phyloP scores from a whole-genome alignment of 2,329 filamentous ascomycete genomes.

The Coniochaeta hoffmannii region DNA sequence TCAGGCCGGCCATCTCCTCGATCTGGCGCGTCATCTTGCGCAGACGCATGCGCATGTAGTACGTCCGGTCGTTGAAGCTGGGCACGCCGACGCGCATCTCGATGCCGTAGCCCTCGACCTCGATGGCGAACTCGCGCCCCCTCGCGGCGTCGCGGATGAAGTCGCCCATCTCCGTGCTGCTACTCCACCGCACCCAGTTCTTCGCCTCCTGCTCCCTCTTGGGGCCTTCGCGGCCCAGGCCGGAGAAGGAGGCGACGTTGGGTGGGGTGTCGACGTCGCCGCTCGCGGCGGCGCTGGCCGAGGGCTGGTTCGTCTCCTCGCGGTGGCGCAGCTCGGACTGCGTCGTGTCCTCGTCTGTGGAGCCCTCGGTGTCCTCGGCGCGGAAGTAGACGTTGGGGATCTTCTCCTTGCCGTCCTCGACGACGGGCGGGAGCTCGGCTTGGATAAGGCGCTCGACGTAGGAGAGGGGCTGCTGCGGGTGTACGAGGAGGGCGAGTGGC shows the following conservation, averaged over 20 bases:
- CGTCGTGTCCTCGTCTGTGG: constrained; percentile 32
- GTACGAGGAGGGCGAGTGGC: constrained; percentile 75
- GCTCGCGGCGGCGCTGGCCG: neutral
- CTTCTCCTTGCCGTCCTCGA: constrained; percentile 57
- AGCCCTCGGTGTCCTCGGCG: constrained; percentile 65
- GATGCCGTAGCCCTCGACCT: constrained; percentile 59
- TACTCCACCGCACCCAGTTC: constrained; percentile 80
- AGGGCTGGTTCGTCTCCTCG: constrained; percentile 12
- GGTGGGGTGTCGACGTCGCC: constrained; percentile 11
- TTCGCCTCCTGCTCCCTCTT: constrained; percentile 34
- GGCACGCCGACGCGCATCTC: constrained; percentile 77
- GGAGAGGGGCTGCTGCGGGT: constrained; percentile 84
- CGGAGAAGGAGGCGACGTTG: constrained; percentile 62
- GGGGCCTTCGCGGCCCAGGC: constrained; percentile 54
- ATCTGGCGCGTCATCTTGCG: constrained; percentile 65
- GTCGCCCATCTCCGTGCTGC: constrained; percentile 84
- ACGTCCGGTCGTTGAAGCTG: constrained; percentile 82
- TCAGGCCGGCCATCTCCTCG: constrained; percentile 62
- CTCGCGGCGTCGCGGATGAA: constrained; percentile 87
- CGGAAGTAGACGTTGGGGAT: constrained; percentile 71
- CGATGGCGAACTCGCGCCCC: constrained; percentile 76
- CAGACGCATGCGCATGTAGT: constrained; percentile 73
- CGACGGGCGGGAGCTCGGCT: constrained; percentile 68
- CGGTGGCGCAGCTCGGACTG: constrained; percentile 23
- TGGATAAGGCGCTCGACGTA: constrained; percentile 87